Conservation (phyloP, 2,329 filamentous ascomycete species). For the Sarocladiaceae sp. region DNA sequence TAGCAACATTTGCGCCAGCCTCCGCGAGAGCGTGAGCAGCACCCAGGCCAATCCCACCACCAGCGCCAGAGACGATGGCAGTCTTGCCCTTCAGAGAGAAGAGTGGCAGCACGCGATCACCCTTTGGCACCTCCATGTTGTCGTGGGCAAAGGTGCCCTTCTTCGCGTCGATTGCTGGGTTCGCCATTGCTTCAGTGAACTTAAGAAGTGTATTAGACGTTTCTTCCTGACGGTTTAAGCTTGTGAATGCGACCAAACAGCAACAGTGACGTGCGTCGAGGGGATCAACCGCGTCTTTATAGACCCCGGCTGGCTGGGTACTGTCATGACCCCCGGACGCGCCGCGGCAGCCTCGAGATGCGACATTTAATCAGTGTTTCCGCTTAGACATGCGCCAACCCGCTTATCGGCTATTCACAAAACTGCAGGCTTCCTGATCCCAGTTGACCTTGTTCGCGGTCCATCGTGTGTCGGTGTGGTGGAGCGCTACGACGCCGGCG, state of each 20-base stretch:
- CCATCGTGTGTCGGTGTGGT: conserved; percentile 7
- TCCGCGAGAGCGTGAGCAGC: conserved; percentile 61
- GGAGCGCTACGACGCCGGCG: conserved; percentile 5
- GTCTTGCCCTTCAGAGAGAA: conserved; percentile 66
- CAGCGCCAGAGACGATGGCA: conserved; percentile 62
- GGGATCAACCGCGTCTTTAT: background rate
- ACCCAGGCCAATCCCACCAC: conserved; percentile 59
- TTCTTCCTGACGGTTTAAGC: too few species aligned
- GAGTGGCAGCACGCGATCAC: conserved; percentile 52
- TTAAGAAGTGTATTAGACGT: background rate
- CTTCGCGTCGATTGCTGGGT: conserved; percentile 24
- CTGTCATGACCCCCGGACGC: too few species aligned
- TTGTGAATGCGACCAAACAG: too few species aligned
- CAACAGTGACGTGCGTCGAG: background rate
- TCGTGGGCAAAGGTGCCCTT: conserved; percentile 51
- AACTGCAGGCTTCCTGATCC: conserved; percentile 1
- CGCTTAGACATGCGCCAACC: conserved; percentile 8
- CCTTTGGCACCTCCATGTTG: conserved; percentile 41
- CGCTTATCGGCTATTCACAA: conserved; percentile 7
- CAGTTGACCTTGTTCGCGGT: conserved; percentile 1
- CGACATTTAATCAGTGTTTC: conserved; percentile 7
- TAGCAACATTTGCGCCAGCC: conserved; percentile 64
- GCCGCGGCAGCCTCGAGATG: too few species aligned
- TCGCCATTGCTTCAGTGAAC: background rate
- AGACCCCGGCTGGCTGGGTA: too few species aligned